Base-by-base conservation (phyloP, 2,329 filamentous ascomycete genomes). In the Juglanconis juglandina region DNA sequence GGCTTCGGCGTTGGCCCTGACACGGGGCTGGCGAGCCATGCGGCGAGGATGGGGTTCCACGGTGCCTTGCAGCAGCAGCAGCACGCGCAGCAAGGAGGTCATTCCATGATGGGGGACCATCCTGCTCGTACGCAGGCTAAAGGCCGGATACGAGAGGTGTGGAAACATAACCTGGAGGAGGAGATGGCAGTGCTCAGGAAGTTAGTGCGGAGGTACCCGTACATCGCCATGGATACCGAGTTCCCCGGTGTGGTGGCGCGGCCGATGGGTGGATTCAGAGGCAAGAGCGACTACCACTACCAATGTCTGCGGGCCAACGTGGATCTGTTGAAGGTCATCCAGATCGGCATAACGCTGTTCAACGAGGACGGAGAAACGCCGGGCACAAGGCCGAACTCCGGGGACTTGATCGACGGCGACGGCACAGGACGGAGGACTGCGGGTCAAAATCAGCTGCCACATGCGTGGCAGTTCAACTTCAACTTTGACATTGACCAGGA, bases 381-480 rank as follows among this genome's bases (percentile, higher is more conserved):
- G 1, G 91, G 92, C 3, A 81, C 89, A 10, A 86, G 88, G 65
- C 85, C 87, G 32, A 77, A 79, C 35, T 74, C 76, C 34, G 73
- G 75, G 24, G 78, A 83, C 55, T 63, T 76, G 47, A 63, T 68
- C 14, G 77, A 80, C 3, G 64, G 76, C 30, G 71, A 70, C n/a
- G 68, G 71, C 37, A 75, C 70, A 17, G 72, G 69, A 39, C 73
- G 77, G 64, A 74, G 77, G 63, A 73, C 74, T 32, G 75, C 72
- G 24, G 73, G 66, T 53, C 79, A 75, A 60, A 68, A 75, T 62
- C 81, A 84, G 53, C 87, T 92, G 61, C 94, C 91, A 14, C 96
- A 90, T 71, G 96, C 94, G 17, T 99, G 95, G 95, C 94, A 97
- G 68, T 99, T 99, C 82, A 98, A 99, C 80, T 99, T 99, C 77